Evolutionary conservation across 2,329 filamentous ascomycete species (phyloP).

Genomic region (Trichoderma asperellum): DNA sequence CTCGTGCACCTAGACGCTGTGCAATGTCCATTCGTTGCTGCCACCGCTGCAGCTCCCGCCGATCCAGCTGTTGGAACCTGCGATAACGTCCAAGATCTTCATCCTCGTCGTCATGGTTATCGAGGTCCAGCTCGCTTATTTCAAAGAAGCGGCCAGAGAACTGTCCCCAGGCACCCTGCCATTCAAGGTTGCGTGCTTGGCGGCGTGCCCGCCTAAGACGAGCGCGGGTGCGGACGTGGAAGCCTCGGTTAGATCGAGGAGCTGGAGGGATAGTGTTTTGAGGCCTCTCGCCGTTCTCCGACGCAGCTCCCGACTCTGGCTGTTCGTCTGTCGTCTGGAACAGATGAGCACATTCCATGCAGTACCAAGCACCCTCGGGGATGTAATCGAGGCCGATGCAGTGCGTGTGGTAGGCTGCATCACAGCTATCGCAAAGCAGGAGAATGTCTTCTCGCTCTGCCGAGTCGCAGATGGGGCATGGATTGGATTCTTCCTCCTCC

Average conservation of each 20-base stretch:
- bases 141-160: slow-evolving; percentile 67
- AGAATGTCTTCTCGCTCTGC: slow-evolving; percentile 82
- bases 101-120: slow-evolving; percentile 60
- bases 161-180: slow-evolving; percentile 83
- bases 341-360: slow-evolving; percentile 73
- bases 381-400: slow-evolving; percentile 82
- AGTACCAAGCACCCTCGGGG: slow-evolving; percentile 84
- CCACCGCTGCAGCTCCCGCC: slow-evolving; percentile 72
- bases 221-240: slow-evolving; percentile 58
- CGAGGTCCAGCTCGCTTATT: slow-evolving; percentile 49
- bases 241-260: slow-evolving; percentile 41
- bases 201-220: slow-evolving; percentile 59
- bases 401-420: slow-evolving; percentile 87
- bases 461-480: slow-evolving; percentile 83
- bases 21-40: slow-evolving; percentile 83
- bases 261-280: slow-evolving; percentile 40
- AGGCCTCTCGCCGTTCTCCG: slow-evolving; percentile 40
- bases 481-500: slow-evolving; percentile 67
- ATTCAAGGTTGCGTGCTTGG: slow-evolving; percentile 75
- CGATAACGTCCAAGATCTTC: slow-evolving; percentile 69
- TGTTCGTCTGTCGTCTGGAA: slow-evolving; percentile 44
- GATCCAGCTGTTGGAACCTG: slow-evolving; percentile 58
- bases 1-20: slow-evolving; percentile 73
- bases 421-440: slow-evolving; percentile 89
- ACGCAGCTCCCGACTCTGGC: slow-evolving; percentile 38